Evolutionary conservation across 225 moss, liverwort and hornwort genomes (phyloP).

Genomic region (Straminergon stramineum): DNA sequence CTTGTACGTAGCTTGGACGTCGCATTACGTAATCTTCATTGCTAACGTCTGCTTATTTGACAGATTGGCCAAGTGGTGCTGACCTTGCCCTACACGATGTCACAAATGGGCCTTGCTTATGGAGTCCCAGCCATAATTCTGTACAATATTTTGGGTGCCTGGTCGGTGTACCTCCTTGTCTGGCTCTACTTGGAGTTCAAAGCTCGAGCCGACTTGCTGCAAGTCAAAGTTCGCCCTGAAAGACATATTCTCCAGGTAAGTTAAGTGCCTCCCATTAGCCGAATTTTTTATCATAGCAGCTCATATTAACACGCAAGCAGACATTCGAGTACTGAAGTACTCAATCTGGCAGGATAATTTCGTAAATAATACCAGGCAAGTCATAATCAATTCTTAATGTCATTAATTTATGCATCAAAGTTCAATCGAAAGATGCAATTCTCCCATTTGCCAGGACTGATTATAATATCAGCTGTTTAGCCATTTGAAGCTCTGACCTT

Average conservation of each 20-base stretch:
- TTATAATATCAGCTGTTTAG: not conserved
- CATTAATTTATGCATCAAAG: not conserved
- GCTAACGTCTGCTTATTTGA: not conserved
- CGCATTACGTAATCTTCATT: not conserved
- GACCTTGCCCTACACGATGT: slow-evolving; percentile 35
- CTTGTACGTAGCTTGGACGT: not conserved
- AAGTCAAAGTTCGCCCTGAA: slow-evolving; percentile 17
- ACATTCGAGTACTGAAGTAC: not conserved
- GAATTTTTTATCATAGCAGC: not conserved
- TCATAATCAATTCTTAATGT: not conserved
- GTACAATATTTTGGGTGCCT: slow-evolving; percentile 38
- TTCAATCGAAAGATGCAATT: not conserved
- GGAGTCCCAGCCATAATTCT: slow-evolving; percentile 14
- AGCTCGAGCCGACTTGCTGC: not conserved
- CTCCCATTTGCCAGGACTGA: not conserved
- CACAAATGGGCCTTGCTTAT: slow-evolving; percentile 53
- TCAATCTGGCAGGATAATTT: not conserved
- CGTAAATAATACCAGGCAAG: not conserved
- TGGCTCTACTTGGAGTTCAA: slow-evolving; percentile 61
- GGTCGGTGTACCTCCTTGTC: slow-evolving; percentile 47
- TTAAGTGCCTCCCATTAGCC: not conserved
- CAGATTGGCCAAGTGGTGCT: slow-evolving; percentile 36
- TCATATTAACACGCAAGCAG: no score
- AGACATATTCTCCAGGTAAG: slow-evolving; percentile 46
- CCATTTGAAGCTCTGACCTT: not conserved